A percentile compares a stretch with the other conserved stretches of the same genome.
Conservation (phyloP, 495 filamentous ascomycete species). For the Thozetella sp. region DNA sequence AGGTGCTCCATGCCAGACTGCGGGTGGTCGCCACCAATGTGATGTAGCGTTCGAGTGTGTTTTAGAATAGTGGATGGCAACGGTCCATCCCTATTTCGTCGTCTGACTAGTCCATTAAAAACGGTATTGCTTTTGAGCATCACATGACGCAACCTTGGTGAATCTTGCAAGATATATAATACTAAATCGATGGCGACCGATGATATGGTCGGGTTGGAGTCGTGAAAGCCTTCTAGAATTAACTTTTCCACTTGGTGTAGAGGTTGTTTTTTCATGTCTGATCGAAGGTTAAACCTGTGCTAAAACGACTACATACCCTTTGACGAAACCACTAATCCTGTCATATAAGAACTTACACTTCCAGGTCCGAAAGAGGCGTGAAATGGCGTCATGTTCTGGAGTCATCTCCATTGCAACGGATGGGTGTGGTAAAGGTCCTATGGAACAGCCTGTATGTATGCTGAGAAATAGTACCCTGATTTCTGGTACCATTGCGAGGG, state of each 20-base stretch:
- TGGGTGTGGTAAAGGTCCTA: slow-evolving; percentile 3
- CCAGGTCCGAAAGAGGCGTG: slow-evolving; percentile 2
- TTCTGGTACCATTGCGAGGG: slow-evolving; percentile 1
- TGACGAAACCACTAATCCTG: slow-evolving; percentile 4
- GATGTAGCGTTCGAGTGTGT: slow-evolving; percentile 3
- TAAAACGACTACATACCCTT: slow-evolving; percentile 3
- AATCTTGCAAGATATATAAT: slow-evolving; percentile 5
- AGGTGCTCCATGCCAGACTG: slow-evolving; percentile 2
- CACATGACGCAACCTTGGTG: slow-evolving; percentile 4
- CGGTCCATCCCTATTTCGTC: not conserved
- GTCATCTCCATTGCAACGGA: slow-evolving; percentile 4
- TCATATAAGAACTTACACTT: slow-evolving; percentile 4
- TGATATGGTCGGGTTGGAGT: not conserved
- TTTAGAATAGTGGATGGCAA: slow-evolving; percentile 3
- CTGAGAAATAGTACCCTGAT: slow-evolving; percentile 4
- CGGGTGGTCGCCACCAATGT: slow-evolving; percentile 3
- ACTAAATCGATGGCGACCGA: slow-evolving; percentile 3
- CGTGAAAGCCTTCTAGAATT: slow-evolving; percentile 3
- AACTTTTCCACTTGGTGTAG: slow-evolving; percentile 1
- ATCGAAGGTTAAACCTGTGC: slow-evolving; percentile 4
- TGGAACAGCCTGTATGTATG: slow-evolving; percentile 4
- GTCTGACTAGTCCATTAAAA: slow-evolving; percentile 1
- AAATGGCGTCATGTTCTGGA: slow-evolving; percentile 3
- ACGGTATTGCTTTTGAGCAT: slow-evolving; percentile 3
- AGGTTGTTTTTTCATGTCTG: slow-evolving; percentile 1